Evolutionary conservation across 2,329 filamentous ascomycete species (phyloP).

Genomic region (Fusarium sp.): DNA sequence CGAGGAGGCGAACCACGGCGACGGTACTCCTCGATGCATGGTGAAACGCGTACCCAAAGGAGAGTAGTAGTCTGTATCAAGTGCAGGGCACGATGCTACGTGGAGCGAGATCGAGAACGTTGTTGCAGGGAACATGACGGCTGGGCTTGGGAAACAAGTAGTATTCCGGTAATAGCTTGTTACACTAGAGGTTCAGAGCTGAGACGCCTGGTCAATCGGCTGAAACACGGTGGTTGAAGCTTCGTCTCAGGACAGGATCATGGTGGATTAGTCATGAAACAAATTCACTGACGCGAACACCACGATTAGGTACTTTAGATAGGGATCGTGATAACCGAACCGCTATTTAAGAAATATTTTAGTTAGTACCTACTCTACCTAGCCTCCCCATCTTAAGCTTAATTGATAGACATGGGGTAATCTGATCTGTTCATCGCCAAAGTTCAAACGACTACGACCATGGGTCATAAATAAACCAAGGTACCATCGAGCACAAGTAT

Average conservation of each 20-base stretch:
- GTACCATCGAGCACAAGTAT: not conserved
- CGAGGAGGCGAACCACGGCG: conserved; percentile 3
- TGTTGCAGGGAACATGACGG: conserved; percentile 8
- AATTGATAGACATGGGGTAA: not conserved
- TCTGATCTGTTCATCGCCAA: not conserved
- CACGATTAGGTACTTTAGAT: not conserved
- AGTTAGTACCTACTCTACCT: not conserved
- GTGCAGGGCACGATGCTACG: conserved; percentile 21
- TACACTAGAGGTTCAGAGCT: conserved; percentile 23
- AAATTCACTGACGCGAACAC: not conserved
- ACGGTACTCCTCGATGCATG: conserved; percentile 11
- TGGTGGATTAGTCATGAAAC: not conserved
- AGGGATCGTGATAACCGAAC: not conserved
- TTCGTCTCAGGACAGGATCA: conserved; percentile 24
- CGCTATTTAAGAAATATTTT: not conserved
- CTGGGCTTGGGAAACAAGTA: conserved; percentile 10
- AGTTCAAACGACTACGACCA: not conserved
- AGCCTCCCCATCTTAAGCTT: not conserved
- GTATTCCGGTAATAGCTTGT: conserved; percentile 14
- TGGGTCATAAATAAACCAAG: not conserved
- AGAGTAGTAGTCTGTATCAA: conserved; percentile 18
- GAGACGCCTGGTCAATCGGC: conserved; percentile 31
- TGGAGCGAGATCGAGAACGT: conserved; percentile 20
- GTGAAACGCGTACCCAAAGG: conserved; percentile 22
- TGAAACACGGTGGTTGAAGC: conserved; percentile 39